Base-by-base conservation (phyloP, 345 rosid genomes). In the Reutealis trisperma region DNA sequence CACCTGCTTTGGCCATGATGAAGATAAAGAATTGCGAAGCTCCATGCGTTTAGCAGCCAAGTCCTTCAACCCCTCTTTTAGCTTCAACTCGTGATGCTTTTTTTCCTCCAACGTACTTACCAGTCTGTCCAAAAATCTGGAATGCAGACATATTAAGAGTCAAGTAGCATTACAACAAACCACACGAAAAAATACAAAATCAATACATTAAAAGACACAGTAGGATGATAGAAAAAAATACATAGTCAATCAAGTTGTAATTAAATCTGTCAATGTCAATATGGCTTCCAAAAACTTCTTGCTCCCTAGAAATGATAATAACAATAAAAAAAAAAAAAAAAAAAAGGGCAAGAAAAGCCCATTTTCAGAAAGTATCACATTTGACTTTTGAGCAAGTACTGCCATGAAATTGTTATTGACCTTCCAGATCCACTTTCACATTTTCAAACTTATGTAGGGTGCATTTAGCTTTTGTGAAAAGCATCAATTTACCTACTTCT, bases 1-100 rank as follows among this genome's bases (percentile, higher is more conserved):
- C 54, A 89, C 99, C 86, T 92, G 98, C 88, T 93, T 95, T 57
- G 99, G 99, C 99, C 99, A 93, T 71, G 86, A 90, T 30, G 99
- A 93, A 76, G 89, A 89, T 49, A 92, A 77, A 58, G 97, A 92
- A 85, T 95, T 95, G 78, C 89, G 94, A 75, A 95, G 96, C 85
- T 93, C 94, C 98, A 93, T 89, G 63, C 92, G 96, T 86, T 80
- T 96, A 70, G 88, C 83, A 79, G 87, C 90, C 72, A 93, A 77
- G 61, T 92, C 96, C 86, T 91, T 93, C 85, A 93, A 83, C 47
- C 96, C 92, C 54, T 92, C 97, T 79, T 84, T 92, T 63, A 93
- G 79, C 85, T 89, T 96, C 79, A 85, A 84, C 81, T 91, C 98
- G 24, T 90, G 97, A 78, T 93, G 86, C 80, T 90, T 92, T 83